Percentiles rank a stretch among this genome's conserved stretches.
Evolutionary conservation across 2,329 filamentous ascomycete genomes (phyloP).

Genomic region (Aspergillus fischeri): DNA sequence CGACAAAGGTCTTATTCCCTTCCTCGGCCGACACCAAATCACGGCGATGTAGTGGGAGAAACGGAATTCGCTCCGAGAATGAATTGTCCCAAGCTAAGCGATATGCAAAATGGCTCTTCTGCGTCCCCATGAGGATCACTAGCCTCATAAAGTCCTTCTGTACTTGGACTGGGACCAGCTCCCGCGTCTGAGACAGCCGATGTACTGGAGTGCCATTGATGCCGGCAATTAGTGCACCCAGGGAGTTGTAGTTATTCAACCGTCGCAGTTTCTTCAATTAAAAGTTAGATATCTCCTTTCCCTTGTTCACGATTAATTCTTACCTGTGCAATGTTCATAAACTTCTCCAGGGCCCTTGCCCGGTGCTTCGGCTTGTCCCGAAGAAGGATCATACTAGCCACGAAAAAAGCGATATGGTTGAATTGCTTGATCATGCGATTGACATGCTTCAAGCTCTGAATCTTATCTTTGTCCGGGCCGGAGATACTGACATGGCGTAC

Average conservation of each 20-base stretch:
- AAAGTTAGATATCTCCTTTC: constrained; percentile 3
- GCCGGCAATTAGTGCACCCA: constrained; percentile 90
- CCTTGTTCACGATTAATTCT: constrained; percentile 6
- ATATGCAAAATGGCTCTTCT: constrained; percentile 91
- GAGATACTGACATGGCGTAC: constrained; percentile 84
- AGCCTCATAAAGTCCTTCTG: constrained; percentile 84
- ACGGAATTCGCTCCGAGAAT: constrained; percentile 82
- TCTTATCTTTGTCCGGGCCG: constrained; percentile 47
- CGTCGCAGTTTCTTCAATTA: constrained; percentile 66
- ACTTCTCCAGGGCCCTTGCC: constrained; percentile 86
- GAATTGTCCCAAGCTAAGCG: constrained; percentile 98
- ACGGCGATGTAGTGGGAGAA: constrained; percentile 81
- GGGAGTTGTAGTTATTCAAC: constrained; percentile 93
- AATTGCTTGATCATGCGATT: constrained; percentile 93
- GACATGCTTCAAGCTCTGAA: constrained; percentile 75
- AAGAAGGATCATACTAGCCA: constrained; percentile 77
- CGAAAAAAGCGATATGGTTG: constrained; percentile 79
- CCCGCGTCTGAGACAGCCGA: constrained; percentile 73
- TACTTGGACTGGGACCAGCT: constrained; percentile 65
- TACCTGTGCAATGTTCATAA: constrained; percentile 76
- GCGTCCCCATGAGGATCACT: constrained; percentile 86
- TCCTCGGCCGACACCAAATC: constrained; percentile 91
- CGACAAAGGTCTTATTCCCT: constrained; percentile 85
- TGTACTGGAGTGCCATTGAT: constrained; percentile 86
- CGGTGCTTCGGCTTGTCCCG: constrained; percentile 95